A percentile compares a stretch with the other conserved stretches of the same genome.
Conservation (phyloP, 805 yeast genomes). For the Candida vaughaniae region DNA sequence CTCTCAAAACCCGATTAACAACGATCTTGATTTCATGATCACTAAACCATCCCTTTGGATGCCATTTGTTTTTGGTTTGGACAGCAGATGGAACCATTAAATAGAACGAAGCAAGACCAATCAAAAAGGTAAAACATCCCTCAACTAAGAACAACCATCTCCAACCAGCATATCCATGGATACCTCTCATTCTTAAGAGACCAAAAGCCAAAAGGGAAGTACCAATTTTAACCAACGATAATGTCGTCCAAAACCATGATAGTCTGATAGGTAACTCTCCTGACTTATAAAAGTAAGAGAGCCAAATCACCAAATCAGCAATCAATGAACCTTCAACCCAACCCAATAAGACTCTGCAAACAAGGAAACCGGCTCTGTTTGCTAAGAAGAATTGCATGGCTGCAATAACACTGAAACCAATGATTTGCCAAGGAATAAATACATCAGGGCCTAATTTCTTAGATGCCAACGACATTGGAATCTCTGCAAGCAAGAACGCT, state of each 20-base stretch:
- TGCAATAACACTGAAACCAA: conserved; percentile 28
- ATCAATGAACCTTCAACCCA: conserved; percentile 30
- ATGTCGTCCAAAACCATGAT: conserved; percentile 42
- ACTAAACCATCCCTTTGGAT: conserved; percentile 41
- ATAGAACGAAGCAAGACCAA: conserved; percentile 48
- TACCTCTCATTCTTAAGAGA: conserved; percentile 19
- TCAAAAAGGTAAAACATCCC: conserved; percentile 53
- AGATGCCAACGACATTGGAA: conserved; percentile 62
- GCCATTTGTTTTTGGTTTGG: conserved; percentile 49
- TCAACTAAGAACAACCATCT: conserved; percentile 65
- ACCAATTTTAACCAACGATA: conserved; percentile 20
- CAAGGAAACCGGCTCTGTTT: conserved; percentile 22
- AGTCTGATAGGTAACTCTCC: conserved; percentile 57
- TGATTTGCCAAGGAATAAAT: conserved; percentile 50
- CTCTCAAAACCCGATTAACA: conserved; percentile 26
- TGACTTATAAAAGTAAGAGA: conserved; percentile 63
- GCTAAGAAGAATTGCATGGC: conserved; percentile 23
- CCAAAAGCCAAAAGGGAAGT: conserved; percentile 23
- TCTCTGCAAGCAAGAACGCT: conserved; percentile 41
- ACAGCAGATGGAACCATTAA: conserved; percentile 58
- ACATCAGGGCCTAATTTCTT: conserved; percentile 61
- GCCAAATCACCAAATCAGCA: conserved; percentile 60
- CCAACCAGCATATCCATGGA: conserved; percentile 42
- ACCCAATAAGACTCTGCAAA: conserved; percentile 27
- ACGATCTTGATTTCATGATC: conserved; percentile 26